Base-by-base conservation (phyloP, 1,284 basidiomycete genomes). In the Ganoderma meredithae region DNA sequence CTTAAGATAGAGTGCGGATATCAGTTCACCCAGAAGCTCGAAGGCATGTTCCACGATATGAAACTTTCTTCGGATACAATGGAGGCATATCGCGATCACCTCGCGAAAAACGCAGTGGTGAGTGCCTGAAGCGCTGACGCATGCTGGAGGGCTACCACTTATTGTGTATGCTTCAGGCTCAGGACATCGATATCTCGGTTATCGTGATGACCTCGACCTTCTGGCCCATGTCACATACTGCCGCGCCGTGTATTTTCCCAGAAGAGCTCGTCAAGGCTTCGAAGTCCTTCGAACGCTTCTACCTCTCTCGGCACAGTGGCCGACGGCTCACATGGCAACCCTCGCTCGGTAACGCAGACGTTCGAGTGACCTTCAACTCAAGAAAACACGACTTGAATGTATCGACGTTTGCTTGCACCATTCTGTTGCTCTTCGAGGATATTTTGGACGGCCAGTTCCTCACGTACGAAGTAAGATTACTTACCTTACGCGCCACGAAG, bases 21-120 rank as follows among this genome's bases (percentile, higher is more conserved):
- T 77, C 95, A 97, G 77, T 99, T 99, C 79, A 99, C 98, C 0
- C 96, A 98, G 81, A 98, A 98, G 79, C 84, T 99, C 73, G 97
- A 99, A 80, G 97, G 98, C 65, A 99, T 99, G 98, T 97, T 99
- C 85, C 90, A 97, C 75, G 98, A 99, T 78, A 97, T 99, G 90
- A 95, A 92, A 76, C 81, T 98, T 47, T 97, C 95, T 22, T 83
- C 85, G 33, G 98, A 99, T 66, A 91, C 90, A 9, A 95, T 93
- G 84, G 84, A 87, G 63, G 88, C 87, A 5, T 99, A 96, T 80
- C 86, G 86, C 64, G 83, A 83, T 27, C 84, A 92, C 75, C 76
- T 92, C 33, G 81, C 83, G 52, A 87, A 85, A 68, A 84, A 83
- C 17, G 83, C 82, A 61, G 31, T 67, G 33, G 71, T 72, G 61